Evolutionary conservation across 2,329 filamentous ascomycete genomes (phyloP).

Genomic region (Pseudogymnoascus sp.): DNA sequence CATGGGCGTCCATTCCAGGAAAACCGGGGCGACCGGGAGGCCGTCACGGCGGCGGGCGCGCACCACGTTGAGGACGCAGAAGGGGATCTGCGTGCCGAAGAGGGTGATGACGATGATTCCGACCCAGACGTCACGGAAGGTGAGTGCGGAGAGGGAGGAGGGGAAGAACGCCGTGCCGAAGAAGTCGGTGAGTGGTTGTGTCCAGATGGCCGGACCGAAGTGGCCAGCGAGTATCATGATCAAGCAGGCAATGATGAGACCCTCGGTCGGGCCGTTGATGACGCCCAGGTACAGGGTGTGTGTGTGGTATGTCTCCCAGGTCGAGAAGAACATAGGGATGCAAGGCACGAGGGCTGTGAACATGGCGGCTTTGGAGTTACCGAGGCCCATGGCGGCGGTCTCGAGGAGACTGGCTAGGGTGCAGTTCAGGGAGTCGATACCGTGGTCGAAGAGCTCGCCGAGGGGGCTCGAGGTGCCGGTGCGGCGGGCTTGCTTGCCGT

Average conservation of each 20-base stretch:
- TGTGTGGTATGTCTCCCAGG: constrained; percentile 98
- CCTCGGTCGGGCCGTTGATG: constrained; percentile 96
- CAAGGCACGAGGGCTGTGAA: constrained; percentile 89
- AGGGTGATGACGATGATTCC: constrained; percentile 58
- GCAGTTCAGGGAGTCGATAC: constrained; percentile 96
- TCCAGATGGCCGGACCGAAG: constrained; percentile 85
- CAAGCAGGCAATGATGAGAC: constrained; percentile 75
- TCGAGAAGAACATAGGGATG: constrained; percentile 98
- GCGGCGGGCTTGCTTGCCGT: constrained; percentile 91
- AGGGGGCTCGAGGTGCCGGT: constrained; percentile 92
- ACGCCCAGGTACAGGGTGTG: constrained; percentile 94
- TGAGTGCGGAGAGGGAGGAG: constrained; percentile 59
- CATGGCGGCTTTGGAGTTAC: constrained; percentile 72
- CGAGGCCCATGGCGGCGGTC: constrained; percentile 86
- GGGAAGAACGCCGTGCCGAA: constrained; percentile 62
- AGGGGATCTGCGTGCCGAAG: constrained; percentile 69
- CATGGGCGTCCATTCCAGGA: constrained; percentile 93
- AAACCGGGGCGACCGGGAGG: constrained; percentile 70
- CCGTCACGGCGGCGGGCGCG: constrained; percentile 63
- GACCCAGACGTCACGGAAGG: constrained; percentile 85
- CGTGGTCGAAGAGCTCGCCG: constrained; percentile 96
- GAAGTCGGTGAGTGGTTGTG: constrained; percentile 59
- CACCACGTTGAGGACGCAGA: constrained; percentile 80
- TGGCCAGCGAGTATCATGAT: constrained; percentile 84
- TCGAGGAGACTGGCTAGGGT: constrained; percentile 86